Conservation (phyloP, 73 alveolate species). For the Tetrahymena borealis region DNA sequence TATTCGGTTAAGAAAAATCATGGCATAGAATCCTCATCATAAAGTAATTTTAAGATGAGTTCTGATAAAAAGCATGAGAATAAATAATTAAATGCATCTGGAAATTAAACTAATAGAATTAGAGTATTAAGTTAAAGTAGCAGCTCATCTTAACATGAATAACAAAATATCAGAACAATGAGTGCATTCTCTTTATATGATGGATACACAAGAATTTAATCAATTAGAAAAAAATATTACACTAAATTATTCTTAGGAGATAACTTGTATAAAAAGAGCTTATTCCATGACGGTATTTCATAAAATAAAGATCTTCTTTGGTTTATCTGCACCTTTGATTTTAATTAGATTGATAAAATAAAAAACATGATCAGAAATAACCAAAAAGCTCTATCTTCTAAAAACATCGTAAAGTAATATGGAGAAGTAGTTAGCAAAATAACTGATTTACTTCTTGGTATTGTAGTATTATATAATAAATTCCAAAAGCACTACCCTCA, state of each 20-base stretch:
- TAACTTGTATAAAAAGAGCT: not conserved
- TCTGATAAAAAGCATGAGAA: too few species aligned
- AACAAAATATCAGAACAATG: not conserved
- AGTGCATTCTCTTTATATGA: not conserved
- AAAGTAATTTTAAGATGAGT: too few species aligned
- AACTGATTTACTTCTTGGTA: not conserved
- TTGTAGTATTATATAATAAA: not conserved
- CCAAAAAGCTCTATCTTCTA: not conserved
- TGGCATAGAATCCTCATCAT: too few species aligned
- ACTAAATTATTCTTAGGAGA: not conserved
- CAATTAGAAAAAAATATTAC: not conserved
- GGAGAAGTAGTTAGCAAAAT: not conserved
- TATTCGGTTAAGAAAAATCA: too few species aligned
- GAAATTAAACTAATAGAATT: too few species aligned
- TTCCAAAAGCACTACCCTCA: not conserved
- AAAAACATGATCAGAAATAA: not conserved
- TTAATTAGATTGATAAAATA: not conserved
- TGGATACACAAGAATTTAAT: not conserved
- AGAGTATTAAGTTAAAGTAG: too few species aligned
- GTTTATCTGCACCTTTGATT: not conserved
- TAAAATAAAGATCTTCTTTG: not conserved
- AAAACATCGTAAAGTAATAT: not conserved
- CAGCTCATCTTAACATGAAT: too few species aligned
- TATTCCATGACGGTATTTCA: not conserved
- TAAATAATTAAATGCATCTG: too few species aligned